These are phyloP conservation scores for Yamadazyma siamensis DNA, from an alignment of 1,139 yeast genomes.

Conservation along the genomic window DNA sequence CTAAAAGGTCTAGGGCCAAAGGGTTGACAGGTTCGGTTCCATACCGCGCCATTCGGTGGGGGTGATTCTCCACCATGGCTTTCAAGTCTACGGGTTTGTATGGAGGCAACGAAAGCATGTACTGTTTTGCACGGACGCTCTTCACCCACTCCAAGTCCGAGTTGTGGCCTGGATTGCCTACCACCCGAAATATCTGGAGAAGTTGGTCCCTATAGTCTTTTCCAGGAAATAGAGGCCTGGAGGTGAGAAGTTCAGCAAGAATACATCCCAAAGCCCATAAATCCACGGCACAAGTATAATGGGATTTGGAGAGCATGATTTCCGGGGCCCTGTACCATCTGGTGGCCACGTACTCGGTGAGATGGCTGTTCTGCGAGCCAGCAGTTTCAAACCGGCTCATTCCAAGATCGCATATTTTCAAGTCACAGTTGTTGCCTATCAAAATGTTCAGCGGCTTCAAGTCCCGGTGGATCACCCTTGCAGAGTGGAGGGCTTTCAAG, in stretches of 20 bases:
- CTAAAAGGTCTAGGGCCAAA: slow-evolving; percentile 72
- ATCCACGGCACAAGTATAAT: slow-evolving; percentile 70
- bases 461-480: slow-evolving; percentile 42
- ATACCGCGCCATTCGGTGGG: slow-evolving; percentile 16
- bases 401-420: slow-evolving; percentile 57
- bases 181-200: slow-evolving; percentile 53
- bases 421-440: slow-evolving; percentile 32
- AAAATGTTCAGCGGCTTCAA: slow-evolving; percentile 38
- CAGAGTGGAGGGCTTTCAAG: slow-evolving; percentile 60
- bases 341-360: slow-evolving; percentile 76
- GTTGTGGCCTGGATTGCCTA: slow-evolving; percentile 57
- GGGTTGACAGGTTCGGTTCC: slow-evolving; percentile 46
- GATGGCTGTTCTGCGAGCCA: slow-evolving; percentile 20
- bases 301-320: slow-evolving; percentile 67
- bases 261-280: slow-evolving; percentile 82
- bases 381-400: slow-evolving; percentile 33
- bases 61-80: slow-evolving; percentile 15
- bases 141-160: slow-evolving; percentile 55
- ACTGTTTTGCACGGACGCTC: slow-evolving; percentile 60
- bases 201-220: slow-evolving; percentile 68
- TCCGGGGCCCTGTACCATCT: slow-evolving; percentile 83
- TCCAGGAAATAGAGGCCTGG: slow-evolving; percentile 77
- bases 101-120: slow-evolving; percentile 54
- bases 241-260: slow-evolving; percentile 60
- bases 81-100: slow-evolving; percentile 8